These are phyloP conservation scores for Schizosaccharomyces versatilis DNA, from an alignment of 1,139 yeast species.

Conservation along the genomic window DNA sequence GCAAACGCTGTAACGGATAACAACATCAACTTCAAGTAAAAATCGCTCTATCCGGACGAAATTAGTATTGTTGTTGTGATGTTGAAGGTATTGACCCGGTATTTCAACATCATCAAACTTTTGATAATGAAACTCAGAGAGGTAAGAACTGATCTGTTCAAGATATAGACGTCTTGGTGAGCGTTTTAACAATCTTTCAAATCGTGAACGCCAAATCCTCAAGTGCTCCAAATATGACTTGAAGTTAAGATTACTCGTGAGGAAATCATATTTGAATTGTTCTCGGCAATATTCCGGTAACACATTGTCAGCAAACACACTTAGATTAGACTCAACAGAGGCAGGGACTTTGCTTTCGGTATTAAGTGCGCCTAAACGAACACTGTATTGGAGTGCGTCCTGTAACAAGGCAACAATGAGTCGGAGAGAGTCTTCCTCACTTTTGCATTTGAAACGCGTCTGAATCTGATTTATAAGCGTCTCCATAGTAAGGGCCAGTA, in stretches of 20 bases:
- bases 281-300: constrained; percentile 70
- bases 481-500: constrained; percentile 76
- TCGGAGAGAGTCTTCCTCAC: constrained; percentile 91
- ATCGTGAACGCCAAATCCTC: constrained; percentile 78
- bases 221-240: constrained; percentile 67
- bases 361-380: constrained; percentile 59
- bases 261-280: constrained; percentile 81
- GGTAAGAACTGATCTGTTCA: constrained; percentile 81
- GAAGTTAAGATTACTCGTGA: constrained; percentile 66
- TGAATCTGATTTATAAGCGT: constrained; percentile 87
- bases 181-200: constrained; percentile 69
- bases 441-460: constrained; percentile 79
- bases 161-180: constrained; percentile 56
- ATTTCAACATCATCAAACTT: constrained; percentile 93
- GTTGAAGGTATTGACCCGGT: constrained; percentile 78
- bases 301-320: constrained; percentile 80
- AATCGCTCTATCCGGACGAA: constrained; percentile 85
- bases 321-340: constrained; percentile 72
- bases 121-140: constrained; percentile 93
- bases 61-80: constrained; percentile 61
- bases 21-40: constrained; percentile 68
- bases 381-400: constrained; percentile 77
- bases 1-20: constrained; percentile 82
- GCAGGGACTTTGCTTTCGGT: constrained; percentile 79
- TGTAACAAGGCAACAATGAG: constrained; percentile 75